A percentile compares a stretch with the other conserved stretches of the same genome.
phyloP scores from a whole-genome alignment of 768 basidiomycete genomes.

The Lyophyllum decastes region DNA sequence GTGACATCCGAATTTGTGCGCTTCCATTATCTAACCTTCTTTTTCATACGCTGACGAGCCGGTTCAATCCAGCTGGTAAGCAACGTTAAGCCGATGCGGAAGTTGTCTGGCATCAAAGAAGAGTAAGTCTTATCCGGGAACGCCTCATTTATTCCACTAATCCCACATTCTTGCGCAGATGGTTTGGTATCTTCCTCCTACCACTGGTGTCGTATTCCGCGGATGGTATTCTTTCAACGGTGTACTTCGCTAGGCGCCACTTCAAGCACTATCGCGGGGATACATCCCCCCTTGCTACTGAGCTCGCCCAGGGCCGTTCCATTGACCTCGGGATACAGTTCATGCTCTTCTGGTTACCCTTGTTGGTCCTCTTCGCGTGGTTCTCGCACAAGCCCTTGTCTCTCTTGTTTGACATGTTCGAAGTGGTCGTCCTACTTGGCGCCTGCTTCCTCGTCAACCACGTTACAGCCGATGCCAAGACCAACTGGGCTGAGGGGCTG shows the following conservation, averaged over 20 bases:
- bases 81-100: slow-evolving; percentile 58
- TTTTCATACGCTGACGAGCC: neutral
- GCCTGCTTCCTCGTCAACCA: slow-evolving; percentile 79
- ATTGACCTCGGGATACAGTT: slow-evolving; percentile 82
- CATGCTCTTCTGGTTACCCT: slow-evolving; percentile 79
- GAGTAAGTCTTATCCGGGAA: slow-evolving; percentile 43
- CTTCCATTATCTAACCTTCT: slow-evolving; percentile 10
- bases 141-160: neutral
- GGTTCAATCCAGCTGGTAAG: slow-evolving; percentile 51
- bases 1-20: slow-evolving; percentile 68
- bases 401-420: slow-evolving; percentile 70
- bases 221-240: slow-evolving; percentile 60
- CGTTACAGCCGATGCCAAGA: slow-evolving; percentile 74
- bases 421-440: slow-evolving; percentile 64
- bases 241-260: slow-evolving; percentile 52
- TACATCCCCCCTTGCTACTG: slow-evolving; percentile 43
- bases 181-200: slow-evolving; percentile 72
- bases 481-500: slow-evolving; percentile 75
- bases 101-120: slow-evolving; percentile 35
- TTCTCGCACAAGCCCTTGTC: slow-evolving; percentile 58
- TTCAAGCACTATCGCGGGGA: slow-evolving; percentile 38
- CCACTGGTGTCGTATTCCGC: slow-evolving; percentile 74
- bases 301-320: slow-evolving; percentile 63
- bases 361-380: slow-evolving; percentile 70
- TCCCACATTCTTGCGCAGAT: slow-evolving; percentile 37